Percentiles rank a stretch among this genome's conserved stretches.
phyloP scores from a whole-genome alignment of 192 early-diverging fungal species.

The Coemansia sp. region DNA sequence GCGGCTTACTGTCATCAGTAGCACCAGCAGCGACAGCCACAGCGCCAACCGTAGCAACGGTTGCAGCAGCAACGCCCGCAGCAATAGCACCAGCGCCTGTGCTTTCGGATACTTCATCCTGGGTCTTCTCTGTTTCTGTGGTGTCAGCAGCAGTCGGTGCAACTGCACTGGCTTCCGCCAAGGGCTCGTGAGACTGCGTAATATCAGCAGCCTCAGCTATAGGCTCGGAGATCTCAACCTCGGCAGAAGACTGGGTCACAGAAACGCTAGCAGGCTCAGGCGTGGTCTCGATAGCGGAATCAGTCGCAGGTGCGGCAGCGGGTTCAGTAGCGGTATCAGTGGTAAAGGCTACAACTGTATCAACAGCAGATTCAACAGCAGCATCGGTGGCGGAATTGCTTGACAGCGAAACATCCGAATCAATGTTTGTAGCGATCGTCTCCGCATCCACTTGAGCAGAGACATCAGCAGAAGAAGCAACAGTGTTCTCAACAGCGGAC shows the following conservation, averaged over 20 bases:
- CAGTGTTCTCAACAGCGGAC: neutral
- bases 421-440: too few species aligned
- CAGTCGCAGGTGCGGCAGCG: neutral
- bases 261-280: neutral
- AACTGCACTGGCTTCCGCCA: neutral
- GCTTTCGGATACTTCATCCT: neutral
- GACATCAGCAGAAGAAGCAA: conserved; percentile 2
- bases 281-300: neutral
- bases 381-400: neutral
- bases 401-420: too few species aligned
- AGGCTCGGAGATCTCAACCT: conserved; percentile 1
- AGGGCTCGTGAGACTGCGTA: conserved; percentile 6
- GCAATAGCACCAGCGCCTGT: neutral
- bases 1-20: neutral
- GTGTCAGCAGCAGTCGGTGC: conserved; percentile 10
- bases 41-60: conserved; percentile 1
- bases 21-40: neutral
- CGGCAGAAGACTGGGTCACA: neutral
- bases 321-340: neutral
- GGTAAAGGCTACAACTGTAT: neutral
- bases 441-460: neutral
- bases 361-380: conserved; percentile 3
- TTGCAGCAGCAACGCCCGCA: neutral
- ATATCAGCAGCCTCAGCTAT: conserved; percentile 8
- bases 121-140: neutral